Conservation (phyloP, 116 monocot species). For the Cymodocea nodosa region DNA sequence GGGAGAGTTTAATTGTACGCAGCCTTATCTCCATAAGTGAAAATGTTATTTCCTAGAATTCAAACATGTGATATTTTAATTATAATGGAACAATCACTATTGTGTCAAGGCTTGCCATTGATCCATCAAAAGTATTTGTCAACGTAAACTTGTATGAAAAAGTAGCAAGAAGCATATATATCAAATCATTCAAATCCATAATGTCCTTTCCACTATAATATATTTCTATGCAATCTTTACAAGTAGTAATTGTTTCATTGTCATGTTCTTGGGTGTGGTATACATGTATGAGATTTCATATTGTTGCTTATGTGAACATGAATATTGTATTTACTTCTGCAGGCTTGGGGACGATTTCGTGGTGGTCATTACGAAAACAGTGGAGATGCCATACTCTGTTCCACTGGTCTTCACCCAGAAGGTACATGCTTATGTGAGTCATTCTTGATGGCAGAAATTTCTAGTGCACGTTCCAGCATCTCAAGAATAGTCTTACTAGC, state of each 20-base stretch:
- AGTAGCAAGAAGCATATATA: too few species aligned
- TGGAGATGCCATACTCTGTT: conserved; percentile 26
- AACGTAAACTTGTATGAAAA: too few species aligned
- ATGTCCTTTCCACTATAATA: too few species aligned
- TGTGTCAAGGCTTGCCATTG: too few species aligned
- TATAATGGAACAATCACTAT: too few species aligned
- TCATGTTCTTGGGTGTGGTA: background rate
- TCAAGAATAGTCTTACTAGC: conserved; percentile 70
- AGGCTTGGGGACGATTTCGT: conserved; percentile 42
- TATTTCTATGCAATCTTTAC: too few species aligned
- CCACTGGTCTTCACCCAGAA: conserved; percentile 64
- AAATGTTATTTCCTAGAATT: too few species aligned
- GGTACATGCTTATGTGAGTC: conserved; percentile 69
- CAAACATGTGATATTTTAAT: too few species aligned
- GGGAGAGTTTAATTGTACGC: too few species aligned
- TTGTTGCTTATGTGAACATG: conserved; percentile 1
- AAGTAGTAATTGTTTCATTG: background rate
- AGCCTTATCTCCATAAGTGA: too few species aligned
- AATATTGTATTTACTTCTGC: conserved; percentile 11
- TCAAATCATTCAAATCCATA: too few species aligned
- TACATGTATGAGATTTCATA: background rate
- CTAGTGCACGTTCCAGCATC: conserved; percentile 54
- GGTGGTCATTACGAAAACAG: conserved; percentile 23
- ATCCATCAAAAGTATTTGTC: too few species aligned
- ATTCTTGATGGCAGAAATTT: conserved; percentile 34